A percentile compares a stretch with the other conserved stretches of the same genome.
These are phyloP conservation scores for Casuarina glauca DNA, from an alignment of 306 rosid species.

Conservation along the genomic window DNA sequence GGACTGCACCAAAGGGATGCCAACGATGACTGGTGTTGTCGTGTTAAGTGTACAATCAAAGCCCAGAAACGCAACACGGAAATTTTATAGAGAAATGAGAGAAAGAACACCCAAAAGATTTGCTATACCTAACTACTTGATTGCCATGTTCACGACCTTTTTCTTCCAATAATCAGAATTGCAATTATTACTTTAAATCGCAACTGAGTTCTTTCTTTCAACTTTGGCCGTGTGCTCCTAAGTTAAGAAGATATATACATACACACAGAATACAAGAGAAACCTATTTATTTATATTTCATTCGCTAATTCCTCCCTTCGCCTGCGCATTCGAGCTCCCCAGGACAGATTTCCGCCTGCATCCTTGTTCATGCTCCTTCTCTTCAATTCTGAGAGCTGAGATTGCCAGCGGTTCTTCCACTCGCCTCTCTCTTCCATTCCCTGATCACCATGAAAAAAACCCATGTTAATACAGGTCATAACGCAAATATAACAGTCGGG, in stretches of 20 bases:
- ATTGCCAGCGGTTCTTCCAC: constrained; percentile 66
- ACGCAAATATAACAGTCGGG: background rate
- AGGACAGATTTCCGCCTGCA: constrained; percentile 46
- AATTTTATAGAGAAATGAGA: background rate
- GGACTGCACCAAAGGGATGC: too few relatives aligned
- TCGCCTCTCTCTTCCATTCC: constrained; percentile 42
- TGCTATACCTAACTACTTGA: background rate
- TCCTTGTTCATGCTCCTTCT: constrained; percentile 55
- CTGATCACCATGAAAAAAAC: constrained; percentile 37
- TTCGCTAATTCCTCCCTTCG: constrained; percentile 41
- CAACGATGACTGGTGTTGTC: too few relatives aligned
- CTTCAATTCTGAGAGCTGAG: constrained; percentile 64
- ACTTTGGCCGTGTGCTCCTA: background rate
- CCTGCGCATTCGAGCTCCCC: constrained; percentile 87
- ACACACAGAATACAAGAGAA: background rate
- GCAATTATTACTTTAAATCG: background rate
- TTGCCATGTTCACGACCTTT: background rate
- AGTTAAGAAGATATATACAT: background rate
- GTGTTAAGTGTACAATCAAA: background rate
- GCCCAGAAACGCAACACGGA: background rate
- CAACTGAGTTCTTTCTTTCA: background rate
- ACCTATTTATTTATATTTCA: constrained; percentile 15
- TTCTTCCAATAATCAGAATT: too few relatives aligned
- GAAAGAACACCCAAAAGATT: background rate
- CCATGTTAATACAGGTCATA: background rate